Percentiles rank a stretch among this genome's conserved stretches.
phyloP scores from a whole-genome alignment of 2,329 filamentous ascomycete genomes.

The Aotearoamyces nothofagi region DNA sequence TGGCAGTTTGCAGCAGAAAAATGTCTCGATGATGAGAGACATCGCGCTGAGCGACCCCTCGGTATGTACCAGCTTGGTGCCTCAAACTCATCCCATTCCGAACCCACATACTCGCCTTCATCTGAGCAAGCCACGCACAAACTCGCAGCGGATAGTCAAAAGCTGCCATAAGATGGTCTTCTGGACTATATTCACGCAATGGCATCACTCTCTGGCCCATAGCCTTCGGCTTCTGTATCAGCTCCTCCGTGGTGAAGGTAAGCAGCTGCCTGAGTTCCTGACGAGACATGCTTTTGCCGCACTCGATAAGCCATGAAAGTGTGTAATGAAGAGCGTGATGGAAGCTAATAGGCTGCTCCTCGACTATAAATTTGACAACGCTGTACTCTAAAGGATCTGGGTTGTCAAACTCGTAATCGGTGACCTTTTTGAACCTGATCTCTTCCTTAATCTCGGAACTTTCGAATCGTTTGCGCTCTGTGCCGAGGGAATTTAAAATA shows the following conservation, averaged over 20 bases:
- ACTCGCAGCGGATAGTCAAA: constrained; percentile 91
- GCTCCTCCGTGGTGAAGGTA: constrained; percentile 54
- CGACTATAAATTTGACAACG: constrained; percentile 77
- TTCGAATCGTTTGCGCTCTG: constrained; percentile 74
- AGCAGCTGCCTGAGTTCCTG: constrained; percentile 54
- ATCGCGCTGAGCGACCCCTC: constrained; percentile 76
- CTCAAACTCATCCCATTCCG: constrained; percentile 90
- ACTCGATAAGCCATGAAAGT: constrained; percentile 88
- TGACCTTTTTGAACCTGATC: constrained; percentile 63
- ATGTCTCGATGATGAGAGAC: constrained; percentile 91
- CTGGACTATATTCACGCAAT: constrained; percentile 41
- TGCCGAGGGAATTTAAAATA: constrained; percentile 78
- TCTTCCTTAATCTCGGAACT: constrained; percentile 81
- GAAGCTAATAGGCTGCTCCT: constrained; percentile 86
- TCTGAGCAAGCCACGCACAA: constrained; percentile 92
- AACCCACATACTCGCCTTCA: constrained; percentile 98
- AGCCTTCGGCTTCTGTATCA: constrained; percentile 47
- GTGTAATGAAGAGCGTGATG: constrained; percentile 95
- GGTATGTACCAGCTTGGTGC: constrained; percentile 89
- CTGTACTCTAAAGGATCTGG: constrained; percentile 27
- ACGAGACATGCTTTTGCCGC: constrained; percentile 58
- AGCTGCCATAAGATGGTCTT: constrained; percentile 71
- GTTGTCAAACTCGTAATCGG: constrained; percentile 67
- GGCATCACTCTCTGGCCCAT: constrained; percentile 42
- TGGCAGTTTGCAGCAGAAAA: constrained; percentile 79